Conservation (phyloP, 352 stramenopile genomes). For the Pythium myriotylum region DNA sequence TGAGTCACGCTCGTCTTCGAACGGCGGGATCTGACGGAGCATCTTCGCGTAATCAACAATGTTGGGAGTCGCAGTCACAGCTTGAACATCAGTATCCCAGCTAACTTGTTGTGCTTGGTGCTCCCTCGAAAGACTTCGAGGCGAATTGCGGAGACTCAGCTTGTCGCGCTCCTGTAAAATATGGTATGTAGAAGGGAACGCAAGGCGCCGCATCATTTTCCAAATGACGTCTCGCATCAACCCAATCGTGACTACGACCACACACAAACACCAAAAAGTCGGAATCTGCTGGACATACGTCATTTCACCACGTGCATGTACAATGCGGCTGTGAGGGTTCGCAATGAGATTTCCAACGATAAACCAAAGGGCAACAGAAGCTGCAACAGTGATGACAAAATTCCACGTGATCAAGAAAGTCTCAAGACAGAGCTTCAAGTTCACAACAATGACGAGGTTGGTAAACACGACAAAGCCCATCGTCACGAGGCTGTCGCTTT, state of each 20-base stretch:
- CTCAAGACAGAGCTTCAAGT: constrained; percentile 76
- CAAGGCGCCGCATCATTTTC: constrained; percentile 72
- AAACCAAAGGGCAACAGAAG: constrained; percentile 71
- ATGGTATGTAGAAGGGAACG: constrained; percentile 70
- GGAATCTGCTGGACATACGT: constrained; percentile 58
- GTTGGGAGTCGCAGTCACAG: constrained; percentile 15
- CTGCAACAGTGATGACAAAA: constrained; percentile 57
- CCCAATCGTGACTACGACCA: constrained; percentile 62
- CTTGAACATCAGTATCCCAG: constrained; percentile 41
- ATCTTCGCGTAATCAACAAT: constrained; percentile 58
- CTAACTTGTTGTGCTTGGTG: constrained; percentile 8
- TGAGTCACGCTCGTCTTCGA: constrained; percentile 58
- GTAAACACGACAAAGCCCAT: constrained; percentile 83
- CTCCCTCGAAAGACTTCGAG: constrained; percentile 51
- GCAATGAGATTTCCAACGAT: constrained; percentile 63
- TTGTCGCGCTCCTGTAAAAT: constrained; percentile 79
- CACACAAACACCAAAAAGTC: constrained; percentile 62
- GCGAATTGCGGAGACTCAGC: constrained; percentile 61
- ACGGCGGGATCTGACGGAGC: constrained; percentile 43
- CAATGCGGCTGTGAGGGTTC: constrained; percentile 45
- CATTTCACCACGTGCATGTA: constrained; percentile 74
- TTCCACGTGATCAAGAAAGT: constrained; percentile 75
- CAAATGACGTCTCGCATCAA: constrained; percentile 71
- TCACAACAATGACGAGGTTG: constrained; percentile 77
- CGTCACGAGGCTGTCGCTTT: constrained; percentile 58